Percentiles rank a stretch among this genome's conserved stretches.
These are phyloP conservation scores for Rhynchosporium secalis DNA, from an alignment of 2,329 filamentous ascomycete genomes.

Conservation along the genomic window DNA sequence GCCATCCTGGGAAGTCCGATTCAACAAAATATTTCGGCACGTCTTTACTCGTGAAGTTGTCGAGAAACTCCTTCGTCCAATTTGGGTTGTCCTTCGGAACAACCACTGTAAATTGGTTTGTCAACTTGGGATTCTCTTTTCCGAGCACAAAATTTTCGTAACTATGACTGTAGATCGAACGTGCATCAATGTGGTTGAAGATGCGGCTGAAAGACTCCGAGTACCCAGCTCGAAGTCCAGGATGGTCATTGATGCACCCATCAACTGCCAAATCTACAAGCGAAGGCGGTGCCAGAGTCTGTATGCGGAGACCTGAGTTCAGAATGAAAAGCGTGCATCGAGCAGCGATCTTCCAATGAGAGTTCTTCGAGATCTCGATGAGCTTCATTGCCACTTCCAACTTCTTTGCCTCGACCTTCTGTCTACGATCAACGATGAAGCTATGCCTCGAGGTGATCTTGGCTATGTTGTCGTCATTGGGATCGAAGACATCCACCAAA, in stretches of 20 bases:
- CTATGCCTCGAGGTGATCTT: conserved; percentile 67
- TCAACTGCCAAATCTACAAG: conserved; percentile 81
- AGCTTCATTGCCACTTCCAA: conserved; percentile 77
- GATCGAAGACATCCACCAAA: conserved; percentile 70
- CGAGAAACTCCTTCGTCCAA: conserved; percentile 78
- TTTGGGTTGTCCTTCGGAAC: conserved; percentile 73
- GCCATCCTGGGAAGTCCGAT: conserved; percentile 89
- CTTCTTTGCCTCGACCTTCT: conserved; percentile 82
- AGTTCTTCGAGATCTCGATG: conserved; percentile 70
- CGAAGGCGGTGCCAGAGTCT: conserved; percentile 76
- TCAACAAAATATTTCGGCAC: conserved; percentile 86
- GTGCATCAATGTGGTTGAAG: conserved; percentile 84
- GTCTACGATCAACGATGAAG: conserved; percentile 73
- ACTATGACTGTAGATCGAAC: conserved; percentile 81
- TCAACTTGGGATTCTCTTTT: conserved; percentile 65
- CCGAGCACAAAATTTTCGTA: conserved; percentile 86
- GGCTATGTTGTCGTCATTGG: conserved; percentile 57
- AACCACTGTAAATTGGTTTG: conserved; percentile 70
- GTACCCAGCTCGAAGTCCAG: conserved; percentile 78
- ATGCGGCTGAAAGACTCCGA: conserved; percentile 72
- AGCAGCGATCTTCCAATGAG: conserved; percentile 96
- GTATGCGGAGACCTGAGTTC: conserved; percentile 88
- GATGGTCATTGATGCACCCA: conserved; percentile 88
- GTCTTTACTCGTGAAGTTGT: conserved; percentile 71
- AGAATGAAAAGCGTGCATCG: conserved; percentile 88